Evolutionary conservation across 768 basidiomycete species (phyloP).

Genomic region (Boletus pseudopeckii): DNA sequence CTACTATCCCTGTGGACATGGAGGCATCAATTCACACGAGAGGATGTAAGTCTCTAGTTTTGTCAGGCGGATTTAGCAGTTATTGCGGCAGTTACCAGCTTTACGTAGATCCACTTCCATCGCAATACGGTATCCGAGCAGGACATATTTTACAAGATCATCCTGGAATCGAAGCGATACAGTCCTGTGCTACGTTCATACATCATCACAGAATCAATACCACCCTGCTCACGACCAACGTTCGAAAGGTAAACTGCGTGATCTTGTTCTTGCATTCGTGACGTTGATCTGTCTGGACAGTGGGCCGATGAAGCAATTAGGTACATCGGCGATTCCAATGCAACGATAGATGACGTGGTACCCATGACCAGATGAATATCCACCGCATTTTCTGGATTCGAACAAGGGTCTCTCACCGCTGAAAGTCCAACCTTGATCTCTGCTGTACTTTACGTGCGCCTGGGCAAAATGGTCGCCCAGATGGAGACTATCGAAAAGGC

Average conservation of each 20-base stretch:
- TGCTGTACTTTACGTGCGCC: slow-evolving; percentile 32
- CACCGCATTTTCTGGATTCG: slow-evolving; percentile 33
- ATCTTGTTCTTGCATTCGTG: background rate
- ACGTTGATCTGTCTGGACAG: slow-evolving; percentile 22
- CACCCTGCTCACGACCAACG: slow-evolving; percentile 40
- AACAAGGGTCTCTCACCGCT: slow-evolving; percentile 33
- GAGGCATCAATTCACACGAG: background rate
- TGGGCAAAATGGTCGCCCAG: slow-evolving; percentile 32
- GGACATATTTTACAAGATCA: slow-evolving; percentile 18
- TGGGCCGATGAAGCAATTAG: slow-evolving; percentile 41
- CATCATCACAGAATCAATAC: slow-evolving; percentile 37
- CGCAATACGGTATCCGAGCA: slow-evolving; percentile 12
- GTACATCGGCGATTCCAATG: slow-evolving; percentile 38
- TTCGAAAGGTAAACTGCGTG: slow-evolving; percentile 36
- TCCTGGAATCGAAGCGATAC: slow-evolving; percentile 47
- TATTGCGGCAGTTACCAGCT: background rate
- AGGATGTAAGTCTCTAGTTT: background rate
- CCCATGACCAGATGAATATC: slow-evolving; percentile 32
- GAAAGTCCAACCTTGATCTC: slow-evolving; percentile 34
- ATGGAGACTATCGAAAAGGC: slow-evolving; percentile 40
- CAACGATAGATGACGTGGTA: slow-evolving; percentile 31
- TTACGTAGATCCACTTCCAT: too few relatives aligned
- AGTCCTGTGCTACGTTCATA: slow-evolving; percentile 46
- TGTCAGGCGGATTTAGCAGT: background rate
- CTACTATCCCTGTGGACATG: too few relatives aligned